phyloP scores from a whole-genome alignment of 768 basidiomycete species.

The Hericium erinaceus region DNA sequence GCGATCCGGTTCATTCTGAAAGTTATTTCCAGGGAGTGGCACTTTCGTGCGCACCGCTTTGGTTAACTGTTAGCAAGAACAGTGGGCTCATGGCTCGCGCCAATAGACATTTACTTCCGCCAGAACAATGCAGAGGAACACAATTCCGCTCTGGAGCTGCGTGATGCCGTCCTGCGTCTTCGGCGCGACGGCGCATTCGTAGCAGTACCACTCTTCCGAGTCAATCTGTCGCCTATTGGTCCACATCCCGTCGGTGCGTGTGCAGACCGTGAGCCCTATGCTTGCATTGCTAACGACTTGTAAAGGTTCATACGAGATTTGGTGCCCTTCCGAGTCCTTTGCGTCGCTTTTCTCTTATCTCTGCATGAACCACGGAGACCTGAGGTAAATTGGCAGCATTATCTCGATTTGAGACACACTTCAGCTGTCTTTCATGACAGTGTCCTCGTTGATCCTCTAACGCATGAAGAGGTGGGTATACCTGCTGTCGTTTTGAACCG shows the following conservation, averaged over 20 bases:
- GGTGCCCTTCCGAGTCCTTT: conserved; percentile 71
- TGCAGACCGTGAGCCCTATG: not conserved
- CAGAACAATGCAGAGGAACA: conserved; percentile 56
- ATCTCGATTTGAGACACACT: not conserved
- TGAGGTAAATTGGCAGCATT: conserved; percentile 41
- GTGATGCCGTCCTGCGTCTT: conserved; percentile 63
- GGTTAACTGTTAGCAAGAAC: not conserved
- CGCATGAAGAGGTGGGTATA: conserved; percentile 51
- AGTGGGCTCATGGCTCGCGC: not conserved
- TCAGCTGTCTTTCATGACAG: conserved; percentile 25
- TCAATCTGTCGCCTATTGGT: conserved; percentile 60
- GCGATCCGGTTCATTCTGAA: not conserved
- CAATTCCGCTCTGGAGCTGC: conserved; percentile 53
- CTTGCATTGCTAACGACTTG: not conserved
- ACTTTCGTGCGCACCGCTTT: conserved; percentile 47
- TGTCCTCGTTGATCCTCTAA: conserved; percentile 67
- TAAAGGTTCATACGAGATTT: conserved; percentile 68
- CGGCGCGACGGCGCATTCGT: conserved; percentile 71
- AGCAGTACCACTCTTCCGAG: conserved; percentile 65
- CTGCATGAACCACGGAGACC: conserved; percentile 51
- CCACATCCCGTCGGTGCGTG: conserved; percentile 68
- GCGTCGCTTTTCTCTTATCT: conserved; percentile 70
- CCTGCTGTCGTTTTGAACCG: not conserved
- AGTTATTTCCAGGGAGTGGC: conserved; percentile 54
- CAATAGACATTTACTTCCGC: conserved; percentile 72